These are phyloP conservation scores for Ulmus americana DNA, from an alignment of 331 rosid species.

Conservation along the genomic window DNA sequence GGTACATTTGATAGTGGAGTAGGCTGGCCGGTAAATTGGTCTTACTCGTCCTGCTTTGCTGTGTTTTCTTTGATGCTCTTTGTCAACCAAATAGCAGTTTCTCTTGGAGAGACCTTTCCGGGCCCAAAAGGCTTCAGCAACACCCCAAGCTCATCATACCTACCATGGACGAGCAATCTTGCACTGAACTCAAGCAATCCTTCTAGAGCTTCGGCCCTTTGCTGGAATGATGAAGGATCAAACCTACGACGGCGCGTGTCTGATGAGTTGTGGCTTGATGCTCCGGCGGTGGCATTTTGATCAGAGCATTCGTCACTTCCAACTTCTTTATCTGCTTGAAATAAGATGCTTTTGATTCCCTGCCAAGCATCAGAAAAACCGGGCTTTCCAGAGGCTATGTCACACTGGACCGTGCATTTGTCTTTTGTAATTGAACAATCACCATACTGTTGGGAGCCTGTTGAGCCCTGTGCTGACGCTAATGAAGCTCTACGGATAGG, in stretches of 20 bases:
- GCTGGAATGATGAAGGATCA: constrained; percentile 72
- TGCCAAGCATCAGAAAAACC: constrained; percentile 51
- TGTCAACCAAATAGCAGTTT: constrained; percentile 97
- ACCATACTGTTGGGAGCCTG: constrained; percentile 36
- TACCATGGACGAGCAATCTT: constrained; percentile 71
- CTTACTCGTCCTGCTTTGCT: constrained; percentile 41
- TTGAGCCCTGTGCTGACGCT: constrained; percentile 46
- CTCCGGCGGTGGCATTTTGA: constrained; percentile 90
- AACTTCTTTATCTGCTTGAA: constrained; percentile 37
- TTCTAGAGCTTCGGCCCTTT: constrained; percentile 94
- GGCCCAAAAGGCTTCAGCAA: constrained; percentile 94
- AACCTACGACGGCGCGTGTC: constrained; percentile 54
- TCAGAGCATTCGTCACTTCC: constrained; percentile 64
- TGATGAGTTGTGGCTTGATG: constrained; percentile 76
- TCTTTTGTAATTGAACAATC: constrained; percentile 74
- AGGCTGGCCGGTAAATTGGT: constrained; percentile 20
- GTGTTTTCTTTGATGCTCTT: constrained; percentile 85
- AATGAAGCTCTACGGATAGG: constrained; percentile 41
- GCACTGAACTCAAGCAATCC: constrained; percentile 98
- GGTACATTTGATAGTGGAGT: constrained; percentile 18
- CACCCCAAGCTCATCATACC: constrained; percentile 91
- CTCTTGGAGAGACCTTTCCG: constrained; percentile 88
- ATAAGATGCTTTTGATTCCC: constrained; percentile 54
- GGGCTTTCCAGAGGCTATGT: constrained; percentile 42
- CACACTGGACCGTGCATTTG: constrained; percentile 73